Conservation (phyloP, 2,329 filamentous ascomycete genomes). For the Grosmannia serpens region DNA sequence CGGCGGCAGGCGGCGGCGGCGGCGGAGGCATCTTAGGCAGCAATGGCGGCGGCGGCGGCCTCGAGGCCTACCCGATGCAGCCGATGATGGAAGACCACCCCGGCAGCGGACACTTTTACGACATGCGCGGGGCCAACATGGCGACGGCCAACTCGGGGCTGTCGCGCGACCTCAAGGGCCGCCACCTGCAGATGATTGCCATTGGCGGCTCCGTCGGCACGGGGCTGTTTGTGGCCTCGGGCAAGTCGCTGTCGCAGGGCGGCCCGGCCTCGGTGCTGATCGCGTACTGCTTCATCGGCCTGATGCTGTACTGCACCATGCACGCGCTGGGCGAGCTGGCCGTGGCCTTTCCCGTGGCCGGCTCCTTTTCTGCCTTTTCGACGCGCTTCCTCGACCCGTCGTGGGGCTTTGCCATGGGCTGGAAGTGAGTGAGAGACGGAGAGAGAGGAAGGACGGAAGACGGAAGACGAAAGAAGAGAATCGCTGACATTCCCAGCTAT, state of each 20-base stretch:
- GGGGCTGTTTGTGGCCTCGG: conserved; percentile 79
- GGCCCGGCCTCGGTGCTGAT: conserved; percentile 70
- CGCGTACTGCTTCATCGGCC: conserved; percentile 66
- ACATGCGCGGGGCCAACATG: conserved; percentile 47
- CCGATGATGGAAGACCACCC: conserved; percentile 18
- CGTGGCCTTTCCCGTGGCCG: conserved; percentile 80
- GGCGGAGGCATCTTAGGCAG: not conserved
- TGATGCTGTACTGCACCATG: conserved; percentile 85
- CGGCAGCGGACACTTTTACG: conserved; percentile 38
- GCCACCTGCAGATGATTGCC: conserved; percentile 95
- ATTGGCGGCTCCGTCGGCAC: conserved; percentile 89
- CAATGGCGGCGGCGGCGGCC: not conserved
- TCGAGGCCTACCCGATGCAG: conserved; percentile 5
- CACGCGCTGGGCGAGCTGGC: conserved; percentile 88
- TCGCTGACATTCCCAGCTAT: conserved; percentile 43
- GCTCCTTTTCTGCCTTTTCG: conserved; percentile 85
- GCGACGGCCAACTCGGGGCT: conserved; percentile 69
- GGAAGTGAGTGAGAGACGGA: conserved; percentile 52
- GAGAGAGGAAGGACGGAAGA: not conserved
- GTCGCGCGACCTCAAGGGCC: conserved; percentile 64
- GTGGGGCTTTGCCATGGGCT: conserved; percentile 92
- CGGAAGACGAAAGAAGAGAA: not conserved
- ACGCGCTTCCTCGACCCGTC: conserved; percentile 87
- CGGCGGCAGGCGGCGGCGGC: not conserved
- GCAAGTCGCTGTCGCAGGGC: conserved; percentile 55